Conservation (phyloP, 306 rosid species). For the Delonix regia region DNA sequence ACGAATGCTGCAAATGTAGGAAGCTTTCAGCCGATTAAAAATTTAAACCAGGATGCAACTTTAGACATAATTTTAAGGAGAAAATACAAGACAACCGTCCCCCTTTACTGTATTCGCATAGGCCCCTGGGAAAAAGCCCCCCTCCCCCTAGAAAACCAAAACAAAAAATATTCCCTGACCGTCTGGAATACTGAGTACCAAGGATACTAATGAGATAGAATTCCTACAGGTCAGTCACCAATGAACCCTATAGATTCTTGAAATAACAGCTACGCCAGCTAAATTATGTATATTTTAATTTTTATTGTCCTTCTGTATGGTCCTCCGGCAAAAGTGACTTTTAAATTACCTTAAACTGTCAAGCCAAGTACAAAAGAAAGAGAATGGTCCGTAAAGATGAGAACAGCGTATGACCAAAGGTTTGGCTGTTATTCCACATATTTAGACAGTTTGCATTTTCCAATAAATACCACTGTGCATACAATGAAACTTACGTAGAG, state of each 20-base stretch:
- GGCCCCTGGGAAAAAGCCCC: neutral
- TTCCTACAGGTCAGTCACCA: neutral
- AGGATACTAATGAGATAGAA: neutral
- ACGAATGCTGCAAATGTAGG: neutral
- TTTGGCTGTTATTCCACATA: conserved; percentile 22
- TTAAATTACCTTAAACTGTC: neutral
- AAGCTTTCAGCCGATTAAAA: neutral
- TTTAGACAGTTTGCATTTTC: conserved; percentile 14
- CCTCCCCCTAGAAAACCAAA: too few relatives aligned
- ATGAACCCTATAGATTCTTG: neutral
- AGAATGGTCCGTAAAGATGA: neutral
- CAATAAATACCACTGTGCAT: conserved; percentile 20
- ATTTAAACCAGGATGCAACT: too few relatives aligned
- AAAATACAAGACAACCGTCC: neutral
- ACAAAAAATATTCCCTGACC: neutral
- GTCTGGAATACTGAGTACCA: neutral
- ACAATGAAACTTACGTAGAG: conserved; percentile 25
- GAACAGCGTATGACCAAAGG: conserved; percentile 21
- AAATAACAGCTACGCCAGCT: neutral
- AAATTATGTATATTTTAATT: neutral
- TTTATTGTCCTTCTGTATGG: neutral
- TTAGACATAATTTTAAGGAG: too few relatives aligned
- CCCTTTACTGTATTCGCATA: neutral
- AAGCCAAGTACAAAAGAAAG: neutral
- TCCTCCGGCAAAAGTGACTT: neutral